These are phyloP conservation scores for Brettanomyces nanus DNA, from an alignment of 805 yeast species.

Conservation along the genomic window DNA sequence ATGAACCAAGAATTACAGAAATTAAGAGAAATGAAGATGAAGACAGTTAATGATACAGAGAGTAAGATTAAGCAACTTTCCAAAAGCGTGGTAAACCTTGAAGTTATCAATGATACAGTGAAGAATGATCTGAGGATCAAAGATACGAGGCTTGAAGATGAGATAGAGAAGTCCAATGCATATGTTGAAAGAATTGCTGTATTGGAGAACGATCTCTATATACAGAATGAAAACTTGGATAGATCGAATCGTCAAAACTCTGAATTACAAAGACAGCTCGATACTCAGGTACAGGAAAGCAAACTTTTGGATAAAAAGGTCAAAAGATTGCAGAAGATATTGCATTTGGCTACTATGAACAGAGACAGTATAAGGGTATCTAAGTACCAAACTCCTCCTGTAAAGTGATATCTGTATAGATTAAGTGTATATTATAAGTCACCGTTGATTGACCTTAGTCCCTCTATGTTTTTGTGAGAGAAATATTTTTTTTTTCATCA, in stretches of 20 bases:
- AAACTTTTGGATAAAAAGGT: not conserved
- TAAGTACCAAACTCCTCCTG: constrained; percentile 20
- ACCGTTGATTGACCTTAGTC: too few relatives aligned
- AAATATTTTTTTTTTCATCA: too few relatives aligned
- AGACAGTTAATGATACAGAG: constrained; percentile 3
- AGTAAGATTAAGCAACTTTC: constrained; percentile 6
- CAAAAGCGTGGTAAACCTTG: constrained; percentile 14
- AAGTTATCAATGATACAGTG: constrained; percentile 19
- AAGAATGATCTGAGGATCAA: constrained; percentile 16
- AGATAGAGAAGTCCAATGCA: constrained; percentile 12
- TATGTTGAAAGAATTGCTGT: constrained; percentile 18
- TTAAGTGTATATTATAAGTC: too few relatives aligned
- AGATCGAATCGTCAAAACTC: not conserved
- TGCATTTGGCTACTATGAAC: constrained; percentile 8
- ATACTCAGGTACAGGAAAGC: not conserved
- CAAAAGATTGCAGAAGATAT: not conserved
- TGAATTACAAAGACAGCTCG: constrained; percentile 1
- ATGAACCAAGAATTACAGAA: constrained; percentile 4
- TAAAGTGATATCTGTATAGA: constrained; percentile 3
- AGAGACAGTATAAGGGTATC: constrained; percentile 16
- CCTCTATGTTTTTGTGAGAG: too few relatives aligned
- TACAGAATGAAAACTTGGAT: not conserved
- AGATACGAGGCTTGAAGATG: constrained; percentile 4
- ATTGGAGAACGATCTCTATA: constrained; percentile 15
- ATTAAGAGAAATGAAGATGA: not conserved